Percentiles rank a stretch among this genome's conserved stretches.
phyloP scores from a whole-genome alignment of 1,284 basidiomycete genomes.

The Rhizopogon parksii region DNA sequence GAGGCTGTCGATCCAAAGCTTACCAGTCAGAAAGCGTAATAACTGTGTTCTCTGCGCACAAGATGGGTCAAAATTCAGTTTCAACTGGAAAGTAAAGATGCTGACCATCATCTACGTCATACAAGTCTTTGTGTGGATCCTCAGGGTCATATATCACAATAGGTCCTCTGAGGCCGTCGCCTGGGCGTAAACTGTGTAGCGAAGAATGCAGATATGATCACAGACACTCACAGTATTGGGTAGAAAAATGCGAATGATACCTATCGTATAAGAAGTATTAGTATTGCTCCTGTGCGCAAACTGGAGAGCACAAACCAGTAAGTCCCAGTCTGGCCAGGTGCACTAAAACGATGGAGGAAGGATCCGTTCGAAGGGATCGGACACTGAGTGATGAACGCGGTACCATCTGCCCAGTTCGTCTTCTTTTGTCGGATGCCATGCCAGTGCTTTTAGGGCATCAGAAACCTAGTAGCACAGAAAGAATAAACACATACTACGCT shows the following conservation, averaged over 20 bases:
- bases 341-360: conserved; percentile 37
- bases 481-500: conserved; percentile 20
- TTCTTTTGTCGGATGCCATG: conserved; percentile 31
- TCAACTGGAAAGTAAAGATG: neutral
- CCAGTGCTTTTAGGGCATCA: conserved; percentile 28
- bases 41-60: conserved; percentile 28
- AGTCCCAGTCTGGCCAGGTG: conserved; percentile 32
- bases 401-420: conserved; percentile 29
- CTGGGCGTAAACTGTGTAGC: neutral
- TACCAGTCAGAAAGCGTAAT: conserved; percentile 36
- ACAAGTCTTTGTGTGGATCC: conserved; percentile 36
- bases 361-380: conserved; percentile 32
- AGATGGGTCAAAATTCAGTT: neutral
- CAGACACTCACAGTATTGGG: conserved; percentile 28
- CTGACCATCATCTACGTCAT: conserved; percentile 39
- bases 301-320: conserved; percentile 26
- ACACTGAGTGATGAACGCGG: conserved; percentile 38
- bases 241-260: conserved; percentile 34
- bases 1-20: neutral
- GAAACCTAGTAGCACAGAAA: neutral
- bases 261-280: conserved; percentile 1
- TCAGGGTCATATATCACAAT: conserved; percentile 43
- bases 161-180: conserved; percentile 40
- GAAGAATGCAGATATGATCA: conserved; percentile 4
- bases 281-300: conserved; percentile 4